phyloP scores from a whole-genome alignment of 495 filamentous ascomycete species.

The Chaetomium fimeti region DNA sequence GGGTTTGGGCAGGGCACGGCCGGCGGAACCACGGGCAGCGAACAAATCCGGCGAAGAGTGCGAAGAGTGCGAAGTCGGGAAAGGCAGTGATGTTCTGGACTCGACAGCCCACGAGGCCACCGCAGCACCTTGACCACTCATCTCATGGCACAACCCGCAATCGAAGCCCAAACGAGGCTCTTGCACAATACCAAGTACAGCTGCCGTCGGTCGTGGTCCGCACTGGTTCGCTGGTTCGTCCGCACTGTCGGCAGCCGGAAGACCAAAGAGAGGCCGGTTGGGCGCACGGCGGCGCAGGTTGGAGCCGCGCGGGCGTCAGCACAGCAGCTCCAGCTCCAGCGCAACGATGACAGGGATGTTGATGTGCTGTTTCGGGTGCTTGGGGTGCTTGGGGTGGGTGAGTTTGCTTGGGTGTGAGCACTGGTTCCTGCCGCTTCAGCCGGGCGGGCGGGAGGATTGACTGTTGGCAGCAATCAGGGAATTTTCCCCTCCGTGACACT shows the following conservation, averaged over 20 bases:
- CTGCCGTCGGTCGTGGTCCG: constrained; percentile 14
- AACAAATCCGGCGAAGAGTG: constrained; percentile 39
- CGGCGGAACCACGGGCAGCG: not conserved
- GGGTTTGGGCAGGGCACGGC: constrained; percentile 26
- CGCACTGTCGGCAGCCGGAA: not conserved
- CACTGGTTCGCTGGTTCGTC: constrained; percentile 21
- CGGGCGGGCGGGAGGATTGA: constrained; percentile 20
- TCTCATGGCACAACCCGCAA: constrained; percentile 40
- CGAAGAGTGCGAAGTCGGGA: constrained; percentile 39
- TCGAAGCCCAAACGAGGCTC: constrained; percentile 17
- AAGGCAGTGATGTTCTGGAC: constrained; percentile 30
- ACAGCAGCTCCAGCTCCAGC: not conserved
- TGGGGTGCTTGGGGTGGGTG: not conserved
- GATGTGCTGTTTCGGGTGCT: constrained; percentile 8
- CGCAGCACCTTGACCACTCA: constrained; percentile 44
- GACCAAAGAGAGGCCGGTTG: constrained; percentile 7
- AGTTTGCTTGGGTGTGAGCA: constrained; percentile 2
- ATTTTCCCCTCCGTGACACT: constrained; percentile 17
- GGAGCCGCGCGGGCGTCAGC: constrained; percentile 9
- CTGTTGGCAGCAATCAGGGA: constrained; percentile 25
- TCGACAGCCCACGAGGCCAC: constrained; percentile 45
- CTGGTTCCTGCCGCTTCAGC: constrained; percentile 20
- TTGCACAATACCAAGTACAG: constrained; percentile 12
- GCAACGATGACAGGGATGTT: constrained; percentile 15
- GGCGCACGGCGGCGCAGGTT: constrained; percentile 17